Percentiles rank a stretch among this genome's conserved stretches.
Evolutionary conservation across 2,329 filamentous ascomycete species (phyloP).

Genomic region (Blastomyces percursus): DNA sequence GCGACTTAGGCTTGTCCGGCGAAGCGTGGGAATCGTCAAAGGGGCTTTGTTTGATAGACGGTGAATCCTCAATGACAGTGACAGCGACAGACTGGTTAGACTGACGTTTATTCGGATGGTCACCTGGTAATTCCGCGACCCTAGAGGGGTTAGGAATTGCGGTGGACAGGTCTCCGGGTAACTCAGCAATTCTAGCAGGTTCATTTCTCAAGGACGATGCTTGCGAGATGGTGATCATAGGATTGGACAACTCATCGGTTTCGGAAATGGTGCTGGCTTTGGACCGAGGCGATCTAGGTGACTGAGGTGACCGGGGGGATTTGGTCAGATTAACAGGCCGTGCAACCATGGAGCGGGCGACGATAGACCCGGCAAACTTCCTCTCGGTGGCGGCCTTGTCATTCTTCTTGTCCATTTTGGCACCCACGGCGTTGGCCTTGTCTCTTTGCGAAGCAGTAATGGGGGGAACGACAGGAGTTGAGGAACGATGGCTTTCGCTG

Average conservation of each 20-base stretch:
- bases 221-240: constrained; percentile 11
- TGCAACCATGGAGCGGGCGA: constrained; percentile 34
- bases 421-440: constrained; percentile 27
- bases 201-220: constrained; percentile 3
- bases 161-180: background rate
- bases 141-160: background rate
- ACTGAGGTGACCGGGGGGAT: background rate
- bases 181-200: constrained; percentile 9
- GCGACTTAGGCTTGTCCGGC: constrained; percentile 12
- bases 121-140: constrained; percentile 18
- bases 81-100: constrained; percentile 17
- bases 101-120: constrained; percentile 15
- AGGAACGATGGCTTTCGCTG: constrained; percentile 31
- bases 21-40: constrained; percentile 17
- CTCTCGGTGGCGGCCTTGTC: background rate
- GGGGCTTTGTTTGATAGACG: constrained; percentile 19
- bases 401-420: constrained; percentile 9
- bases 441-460: constrained; percentile 46
- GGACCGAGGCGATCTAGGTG: constrained; percentile 23
- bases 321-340: constrained; percentile 37
- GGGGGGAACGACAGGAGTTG: constrained; percentile 59
- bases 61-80: constrained; percentile 23
- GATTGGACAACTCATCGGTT: constrained; percentile 15
- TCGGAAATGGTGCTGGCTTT: constrained; percentile 24
- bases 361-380: constrained; percentile 30